Conservation (phyloP, 169 alveolate genomes). For the Plasmodium gallinaceum region DNA sequence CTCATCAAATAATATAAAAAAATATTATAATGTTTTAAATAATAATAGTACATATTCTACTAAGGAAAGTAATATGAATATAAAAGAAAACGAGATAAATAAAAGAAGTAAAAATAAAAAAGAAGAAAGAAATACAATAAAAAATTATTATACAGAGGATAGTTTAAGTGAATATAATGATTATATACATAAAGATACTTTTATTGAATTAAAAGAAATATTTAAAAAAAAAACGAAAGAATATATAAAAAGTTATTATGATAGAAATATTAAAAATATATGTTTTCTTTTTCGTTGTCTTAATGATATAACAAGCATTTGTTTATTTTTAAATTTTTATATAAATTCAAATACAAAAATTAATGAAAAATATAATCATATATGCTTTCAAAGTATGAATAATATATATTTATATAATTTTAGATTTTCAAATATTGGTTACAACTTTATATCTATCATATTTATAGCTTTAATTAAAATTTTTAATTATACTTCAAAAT, state of each 20-base stretch:
- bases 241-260: conserved; percentile 8
- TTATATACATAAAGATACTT: conserved; percentile 37
- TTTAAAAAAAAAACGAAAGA: conserved; percentile 29
- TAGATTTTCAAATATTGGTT: conserved; percentile 26
- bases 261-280: conserved; percentile 26
- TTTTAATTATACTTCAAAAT: conserved; percentile 25
- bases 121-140: neutral
- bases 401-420: conserved; percentile 51
- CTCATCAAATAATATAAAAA: too few species aligned
- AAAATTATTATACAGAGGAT: neutral
- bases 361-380: conserved; percentile 21
- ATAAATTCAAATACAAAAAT: conserved; percentile 23
- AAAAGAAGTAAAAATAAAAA: neutral
- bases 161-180: conserved; percentile 34
- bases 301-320: conserved; percentile 29
- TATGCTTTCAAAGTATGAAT: conserved; percentile 30
- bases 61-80: too few species aligned
- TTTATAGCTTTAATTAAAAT: conserved; percentile 19
- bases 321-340: conserved; percentile 31
- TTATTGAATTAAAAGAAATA: conserved; percentile 25
- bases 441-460: conserved; percentile 34
- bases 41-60: too few species aligned
- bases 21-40: too few species aligned
- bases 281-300: conserved; percentile 33
- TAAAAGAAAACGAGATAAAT: too few species aligned